Evolutionary conservation across 768 basidiomycete genomes (phyloP).

Genomic region (Cystofilobasidium ferigula): DNA sequence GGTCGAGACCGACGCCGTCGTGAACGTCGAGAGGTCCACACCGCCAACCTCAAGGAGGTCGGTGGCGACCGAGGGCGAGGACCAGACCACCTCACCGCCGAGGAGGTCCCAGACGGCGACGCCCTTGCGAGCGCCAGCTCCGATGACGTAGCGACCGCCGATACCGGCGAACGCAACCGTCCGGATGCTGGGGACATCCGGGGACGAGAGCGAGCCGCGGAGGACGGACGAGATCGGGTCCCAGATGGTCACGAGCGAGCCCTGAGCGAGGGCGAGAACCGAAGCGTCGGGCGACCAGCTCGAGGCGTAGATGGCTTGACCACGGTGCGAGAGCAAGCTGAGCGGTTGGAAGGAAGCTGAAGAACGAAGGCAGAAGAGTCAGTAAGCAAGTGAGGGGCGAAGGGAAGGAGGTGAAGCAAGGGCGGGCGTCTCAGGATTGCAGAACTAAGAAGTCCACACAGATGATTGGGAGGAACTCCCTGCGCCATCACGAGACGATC

Average conservation of each 20-base stretch:
- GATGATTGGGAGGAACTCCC: conserved; percentile 15
- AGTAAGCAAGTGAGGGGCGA: not conserved
- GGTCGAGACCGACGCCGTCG: conserved; percentile 40
- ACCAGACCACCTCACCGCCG: conserved; percentile 35
- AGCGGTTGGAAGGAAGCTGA: conserved; percentile 70
- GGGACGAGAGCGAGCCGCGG: conserved; percentile 50
- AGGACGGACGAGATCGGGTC: conserved; percentile 55
- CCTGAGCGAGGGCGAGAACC: conserved; percentile 63
- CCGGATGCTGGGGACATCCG: conserved; percentile 45
- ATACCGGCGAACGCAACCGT: conserved; percentile 54
- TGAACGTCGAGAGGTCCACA: conserved; percentile 30
- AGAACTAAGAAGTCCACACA: conserved; percentile 26
- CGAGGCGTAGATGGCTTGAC: conserved; percentile 50
- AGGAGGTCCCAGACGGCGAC: conserved; percentile 39
- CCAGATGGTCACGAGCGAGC: conserved; percentile 59
- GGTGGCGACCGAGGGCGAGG: conserved; percentile 15
- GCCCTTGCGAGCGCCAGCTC: conserved; percentile 35
- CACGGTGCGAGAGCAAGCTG: conserved; percentile 58
- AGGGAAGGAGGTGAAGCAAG: not conserved
- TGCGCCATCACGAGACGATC: conserved; percentile 20
- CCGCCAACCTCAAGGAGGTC: conserved; percentile 47
- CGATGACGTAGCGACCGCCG: conserved; percentile 59
- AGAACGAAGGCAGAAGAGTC: not conserved
- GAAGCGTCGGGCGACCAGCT: conserved; percentile 81
- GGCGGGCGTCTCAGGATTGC: conserved; percentile 24